Evolutionary conservation across 2,329 filamentous ascomycete genomes (phyloP), one percentile per base, ranked within the genome.

Genomic region (Aspergillus pseudoglaucus): DNA sequence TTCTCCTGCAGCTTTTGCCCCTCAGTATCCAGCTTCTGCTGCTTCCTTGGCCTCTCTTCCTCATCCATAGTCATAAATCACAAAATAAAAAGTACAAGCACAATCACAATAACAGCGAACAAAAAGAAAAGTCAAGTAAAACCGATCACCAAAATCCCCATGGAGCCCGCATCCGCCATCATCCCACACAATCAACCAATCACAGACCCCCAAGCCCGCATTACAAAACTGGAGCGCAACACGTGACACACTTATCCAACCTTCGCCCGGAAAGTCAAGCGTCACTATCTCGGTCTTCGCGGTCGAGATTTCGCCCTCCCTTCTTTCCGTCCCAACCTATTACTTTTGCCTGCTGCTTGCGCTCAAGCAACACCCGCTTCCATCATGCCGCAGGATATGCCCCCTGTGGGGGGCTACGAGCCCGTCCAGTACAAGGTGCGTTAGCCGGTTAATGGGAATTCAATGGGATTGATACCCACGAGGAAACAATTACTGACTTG

Each of bases 361-460:
- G 14, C 47, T 48, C 53, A 52, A 35, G 10, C 25, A 30, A 30
- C 10, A 30, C 25, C 25, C 51, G 44, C 53, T 56, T 52, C 63
- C 63, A 84, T 57, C 66, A 96, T 97, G 91, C 84, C 87, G 77
- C 90, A 97, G 81, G 93, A 98, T 79, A 88, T 98, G 83, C 93
- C 93, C 77, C 93, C 93, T 62, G 71, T 75, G 66, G 93, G 91
- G 77, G 93, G 93, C 79, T 98, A 98, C 74, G 86, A 84, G 71
- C 85, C 91, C 72, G 86, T 98, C 58, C 93, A 98, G 76, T 98
- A 96, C 80, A 95, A 95, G 83, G 87, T 90, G 71, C 33, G 33
- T 35, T n/a, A n/a, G 7, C 33, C 33, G 39, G 33, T 35, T n/a
- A n/a, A n/a, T n/a, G 32, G 39, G 30, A 37, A 40, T 37, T 27